phyloP scores from a whole-genome alignment of 1,139 yeast genomes.

The Cylindricascospora bacillispora region DNA sequence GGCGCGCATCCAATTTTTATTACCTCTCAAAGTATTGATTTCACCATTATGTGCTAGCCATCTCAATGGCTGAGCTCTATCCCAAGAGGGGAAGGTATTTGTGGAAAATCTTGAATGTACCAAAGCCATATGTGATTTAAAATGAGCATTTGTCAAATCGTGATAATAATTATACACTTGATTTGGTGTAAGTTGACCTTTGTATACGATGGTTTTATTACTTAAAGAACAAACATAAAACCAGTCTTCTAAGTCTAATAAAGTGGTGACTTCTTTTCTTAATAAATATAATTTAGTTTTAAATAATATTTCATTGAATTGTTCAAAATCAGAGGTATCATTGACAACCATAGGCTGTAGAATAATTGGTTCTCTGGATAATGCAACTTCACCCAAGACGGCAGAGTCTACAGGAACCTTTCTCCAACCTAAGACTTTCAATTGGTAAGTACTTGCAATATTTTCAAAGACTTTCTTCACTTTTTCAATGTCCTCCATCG shows the following conservation, averaged over 20 bases:
- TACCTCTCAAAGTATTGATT: constrained; percentile 92
- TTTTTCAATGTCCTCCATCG: constrained; percentile 38
- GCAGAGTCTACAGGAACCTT: constrained; percentile 90
- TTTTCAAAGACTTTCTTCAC: constrained; percentile 68
- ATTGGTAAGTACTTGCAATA: constrained; percentile 63
- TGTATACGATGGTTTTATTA: constrained; percentile 82
- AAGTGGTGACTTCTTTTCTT: constrained; percentile 80
- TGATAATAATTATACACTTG: constrained; percentile 93
- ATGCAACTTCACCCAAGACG: constrained; percentile 87
- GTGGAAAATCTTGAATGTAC: constrained; percentile 97
- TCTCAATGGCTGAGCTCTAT: constrained; percentile 95
- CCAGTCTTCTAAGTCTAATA: constrained; percentile 93
- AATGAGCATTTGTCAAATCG: constrained; percentile 83
- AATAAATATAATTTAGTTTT: constrained; percentile 76
- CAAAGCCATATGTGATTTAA: constrained; percentile 89
- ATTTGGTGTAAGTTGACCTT: constrained; percentile 93
- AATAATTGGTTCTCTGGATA: constrained; percentile 83
- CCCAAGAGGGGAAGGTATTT: constrained; percentile 98
- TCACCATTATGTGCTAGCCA: constrained; percentile 99
- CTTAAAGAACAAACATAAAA: constrained; percentile 91
- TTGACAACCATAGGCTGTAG: constrained; percentile 81
- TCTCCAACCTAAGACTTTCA: constrained; percentile 89
- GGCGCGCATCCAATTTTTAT: constrained; percentile 98
- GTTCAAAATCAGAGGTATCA: constrained; percentile 36
- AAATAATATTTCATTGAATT: constrained; percentile 55